phyloP scores from a whole-genome alignment of 331 rosid genomes.

The Malus hybrid region DNA sequence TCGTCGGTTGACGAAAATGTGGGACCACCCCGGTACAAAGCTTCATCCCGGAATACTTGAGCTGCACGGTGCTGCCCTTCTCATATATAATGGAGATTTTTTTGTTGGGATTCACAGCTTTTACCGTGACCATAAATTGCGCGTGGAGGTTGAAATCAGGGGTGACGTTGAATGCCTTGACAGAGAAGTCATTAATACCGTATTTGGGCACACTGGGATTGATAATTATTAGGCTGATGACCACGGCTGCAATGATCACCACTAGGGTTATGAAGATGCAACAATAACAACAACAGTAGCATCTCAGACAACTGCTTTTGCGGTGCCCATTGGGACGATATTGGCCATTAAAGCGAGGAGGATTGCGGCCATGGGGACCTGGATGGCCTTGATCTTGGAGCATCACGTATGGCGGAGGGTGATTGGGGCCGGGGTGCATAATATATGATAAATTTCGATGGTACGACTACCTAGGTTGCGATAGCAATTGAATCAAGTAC shows the following conservation, averaged over 20 bases:
- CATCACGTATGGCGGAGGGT: background rate
- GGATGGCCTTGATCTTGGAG: background rate
- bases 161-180: slow-evolving; percentile 24
- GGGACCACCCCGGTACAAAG: slow-evolving; percentile 42
- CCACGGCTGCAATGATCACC: slow-evolving; percentile 1
- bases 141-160: slow-evolving; percentile 19
- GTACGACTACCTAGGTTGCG: background rate
- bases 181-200: slow-evolving; percentile 20
- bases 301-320: slow-evolving; percentile 14
- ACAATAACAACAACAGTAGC: slow-evolving; percentile 32
- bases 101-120: slow-evolving; percentile 50
- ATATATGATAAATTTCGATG: background rate
- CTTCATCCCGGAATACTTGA: slow-evolving; percentile 11
- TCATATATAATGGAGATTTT: slow-evolving; percentile 39
- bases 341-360: slow-evolving; percentile 2
- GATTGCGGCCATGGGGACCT: background rate
- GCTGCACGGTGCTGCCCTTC: background rate
- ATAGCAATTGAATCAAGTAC: background rate
- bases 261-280: slow-evolving; percentile 19
- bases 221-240: slow-evolving; percentile 1
- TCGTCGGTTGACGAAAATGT: slow-evolving; percentile 36
- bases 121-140: slow-evolving; percentile 25
- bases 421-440: background rate
- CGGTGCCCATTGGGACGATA: slow-evolving; percentile 1
- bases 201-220: slow-evolving; percentile 42